Base-by-base conservation (phyloP, 768 basidiomycete genomes). In the Trametes sanguinea region DNA sequence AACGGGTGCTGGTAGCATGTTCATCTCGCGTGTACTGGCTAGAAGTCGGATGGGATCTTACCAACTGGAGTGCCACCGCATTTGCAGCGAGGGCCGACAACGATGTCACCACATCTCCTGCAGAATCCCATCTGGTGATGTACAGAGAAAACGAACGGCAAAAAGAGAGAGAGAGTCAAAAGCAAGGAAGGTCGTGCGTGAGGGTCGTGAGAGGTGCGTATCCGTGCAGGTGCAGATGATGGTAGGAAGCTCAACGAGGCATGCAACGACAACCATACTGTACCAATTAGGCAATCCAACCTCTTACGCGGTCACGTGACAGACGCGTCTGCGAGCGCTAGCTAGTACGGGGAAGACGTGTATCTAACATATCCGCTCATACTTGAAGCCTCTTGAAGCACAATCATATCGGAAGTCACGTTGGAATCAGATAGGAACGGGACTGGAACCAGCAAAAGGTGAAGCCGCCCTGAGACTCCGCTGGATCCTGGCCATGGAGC, bases 41-140 rank as follows among this genome's bases (percentile, higher is more conserved):
- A 52, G 37, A 17, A 64, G 33, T 51, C 39, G 17, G 14, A 44
- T 47, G 68, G 14, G 48, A 14, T 8, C 92, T 69, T 71, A 93
- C 92, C 91, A 57, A 90, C 92, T 56, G 89, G 77, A 16, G 80
- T 77, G 56, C 92, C 92, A 65, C 92, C 92, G 73, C 92, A 94
- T 74, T 83, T 87, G 74, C 90, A 93, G 54, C 88, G 88, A 45
- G 77, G 74, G 51, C 85, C 84, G 39, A 79, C 71, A 35, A 93
- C 90, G 61, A 94, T 92, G 64, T 93, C 89, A 60, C 92, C 92
- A 70, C 92, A 94, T 71, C 90, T 81, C 61, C 89, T 83, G 77
- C 92, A 94, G 69, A 94, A 94, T 27, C 88, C 89, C 92, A 94
- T 94, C 27, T 52, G 57, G 30, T 54, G 39, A 32, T 64, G 37